Base-by-base conservation (phyloP, 2,329 filamentous ascomycete genomes). In the Atkinsonella hypoxylon region DNA sequence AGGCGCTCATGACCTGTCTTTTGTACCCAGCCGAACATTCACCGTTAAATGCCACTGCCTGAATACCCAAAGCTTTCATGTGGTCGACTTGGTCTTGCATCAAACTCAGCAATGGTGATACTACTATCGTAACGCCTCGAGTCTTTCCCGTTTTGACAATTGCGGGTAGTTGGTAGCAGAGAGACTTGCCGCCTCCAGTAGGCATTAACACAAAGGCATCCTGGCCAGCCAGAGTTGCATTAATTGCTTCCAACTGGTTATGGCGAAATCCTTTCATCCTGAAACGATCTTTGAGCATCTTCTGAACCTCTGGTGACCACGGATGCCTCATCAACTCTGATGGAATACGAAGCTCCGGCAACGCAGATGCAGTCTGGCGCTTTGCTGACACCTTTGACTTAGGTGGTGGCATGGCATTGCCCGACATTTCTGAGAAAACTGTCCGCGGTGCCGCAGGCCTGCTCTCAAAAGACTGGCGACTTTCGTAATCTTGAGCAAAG, bases 121-220 rank as follows among this genome's bases (percentile, higher is more conserved):
- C 81, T 2, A 98, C 93, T 49, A 98, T 77, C 0, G 91, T 97
- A 22, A 98, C 82, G 3, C 93, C 94, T 34, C 74, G 74, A 0
- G 91, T 97, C 59, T 78, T 85, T 42, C 93, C 93, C 44, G 81
- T 85, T 45, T 76, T 79, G 32, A 98, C 76, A 18, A 97, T 79
- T 2, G 93, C 88, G 13, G 93, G 94, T 12, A 98, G 71, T 65
- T 98, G 94, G 64, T 98, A 98, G 65, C 93, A 97, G 1, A 98
- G 74, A 1, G 91, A 97, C 64, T 98, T 98, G 41, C 93, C 93
- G 53, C 93, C 93, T 49, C 93, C 93, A 0, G 93, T 98, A 2
- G 94, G 93, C 93, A 98, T 98, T 39, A 98, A 74, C 15, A 98
- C 86, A 64, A 98, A 98, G 0, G 87, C 85, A 67, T 98, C 91